Percentiles rank a stretch among this genome's conserved stretches.
phyloP scores from a whole-genome alignment of 192 early-diverging fungal genomes.

The Dissophora ornata region DNA sequence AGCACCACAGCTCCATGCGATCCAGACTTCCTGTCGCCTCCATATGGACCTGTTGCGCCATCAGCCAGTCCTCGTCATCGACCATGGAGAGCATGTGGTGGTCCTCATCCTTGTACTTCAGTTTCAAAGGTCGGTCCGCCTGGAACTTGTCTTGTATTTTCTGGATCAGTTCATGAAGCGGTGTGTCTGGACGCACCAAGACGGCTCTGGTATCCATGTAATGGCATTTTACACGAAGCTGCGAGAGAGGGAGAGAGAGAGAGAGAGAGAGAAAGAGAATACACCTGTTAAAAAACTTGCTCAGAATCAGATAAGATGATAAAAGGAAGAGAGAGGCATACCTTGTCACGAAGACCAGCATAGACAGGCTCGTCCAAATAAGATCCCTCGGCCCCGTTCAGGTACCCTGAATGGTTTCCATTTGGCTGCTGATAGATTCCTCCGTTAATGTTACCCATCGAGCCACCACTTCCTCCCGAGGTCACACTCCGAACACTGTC shows the following conservation, averaged over 20 bases:
- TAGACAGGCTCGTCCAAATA: slow-evolving; percentile 46
- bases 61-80: slow-evolving; percentile 90
- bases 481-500: slow-evolving; percentile 44
- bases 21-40: slow-evolving; percentile 39
- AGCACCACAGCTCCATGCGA: slow-evolving; percentile 52
- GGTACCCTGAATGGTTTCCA: slow-evolving; percentile 11
- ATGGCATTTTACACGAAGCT: slow-evolving; percentile 74
- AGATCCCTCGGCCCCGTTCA: slow-evolving; percentile 17
- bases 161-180: slow-evolving; percentile 62
- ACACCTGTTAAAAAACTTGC: neutral
- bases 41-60: slow-evolving; percentile 63
- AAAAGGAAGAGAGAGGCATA: neutral
- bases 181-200: slow-evolving; percentile 62
- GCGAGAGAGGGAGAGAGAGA: no score
- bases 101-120: slow-evolving; percentile 91
- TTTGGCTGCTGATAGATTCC: slow-evolving; percentile 37
- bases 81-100: slow-evolving; percentile 87
- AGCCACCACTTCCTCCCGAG: slow-evolving; percentile 35
- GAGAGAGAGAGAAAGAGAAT: neutral
- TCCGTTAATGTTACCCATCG: neutral
- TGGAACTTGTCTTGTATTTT: slow-evolving; percentile 74
- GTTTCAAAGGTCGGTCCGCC: slow-evolving; percentile 55
- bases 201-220: slow-evolving; percentile 74
- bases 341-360: slow-evolving; percentile 49
- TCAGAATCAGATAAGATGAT: no score